Conservation (phyloP, 2,329 filamentous ascomycete species). For the Diplodia corticola region DNA sequence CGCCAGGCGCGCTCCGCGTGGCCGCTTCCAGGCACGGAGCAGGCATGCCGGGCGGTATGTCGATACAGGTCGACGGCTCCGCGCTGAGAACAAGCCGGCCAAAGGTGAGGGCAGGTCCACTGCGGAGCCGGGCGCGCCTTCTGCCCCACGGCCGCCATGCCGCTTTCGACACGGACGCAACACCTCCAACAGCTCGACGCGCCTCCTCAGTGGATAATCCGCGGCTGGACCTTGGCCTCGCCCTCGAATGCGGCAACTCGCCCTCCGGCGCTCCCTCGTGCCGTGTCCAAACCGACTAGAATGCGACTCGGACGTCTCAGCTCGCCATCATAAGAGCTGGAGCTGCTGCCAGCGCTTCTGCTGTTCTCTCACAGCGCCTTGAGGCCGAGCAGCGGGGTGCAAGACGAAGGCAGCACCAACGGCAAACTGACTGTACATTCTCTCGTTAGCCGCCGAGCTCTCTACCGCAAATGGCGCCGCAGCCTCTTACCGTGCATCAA, state of each 20-base stretch:
- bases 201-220: conserved; percentile 16
- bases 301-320: conserved; percentile 26
- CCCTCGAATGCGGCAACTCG: conserved; percentile 11
- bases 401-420: background rate
- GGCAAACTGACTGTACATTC: background rate
- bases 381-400: conserved; percentile 6
- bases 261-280: conserved; percentile 21
- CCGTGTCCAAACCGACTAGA: conserved; percentile 27
- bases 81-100: conserved; percentile 7
- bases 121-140: background rate
- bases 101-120: conserved; percentile 1
- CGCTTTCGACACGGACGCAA: conserved; percentile 22
- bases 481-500: conserved; percentile 32
- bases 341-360: background rate
- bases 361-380: background rate
- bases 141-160: conserved; percentile 9
- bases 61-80: background rate
- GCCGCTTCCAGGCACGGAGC: conserved; percentile 13
- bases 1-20: background rate
- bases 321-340: conserved; percentile 20
- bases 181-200: conserved; percentile 14
- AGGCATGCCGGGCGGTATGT: background rate
- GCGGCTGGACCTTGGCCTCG: background rate
- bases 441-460: conserved; percentile 12
- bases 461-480: conserved; percentile 16